Percentiles rank a stretch among this genome's conserved stretches.
These are phyloP conservation scores for Pseudogymnoascus pannorum DNA, from an alignment of 2,329 filamentous ascomycete species.

Conservation along the genomic window DNA sequence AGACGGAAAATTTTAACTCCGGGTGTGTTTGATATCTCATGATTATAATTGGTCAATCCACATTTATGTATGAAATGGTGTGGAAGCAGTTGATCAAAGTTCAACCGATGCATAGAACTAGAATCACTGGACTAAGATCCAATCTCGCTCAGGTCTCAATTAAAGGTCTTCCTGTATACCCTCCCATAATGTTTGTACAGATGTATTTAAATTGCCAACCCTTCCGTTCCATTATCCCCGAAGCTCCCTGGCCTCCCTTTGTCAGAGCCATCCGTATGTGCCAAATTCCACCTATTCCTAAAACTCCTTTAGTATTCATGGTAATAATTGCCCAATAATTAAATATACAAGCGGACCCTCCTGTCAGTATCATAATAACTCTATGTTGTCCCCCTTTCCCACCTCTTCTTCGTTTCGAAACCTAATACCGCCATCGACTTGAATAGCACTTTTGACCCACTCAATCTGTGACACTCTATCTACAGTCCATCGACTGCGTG, in stretches of 20 bases:
- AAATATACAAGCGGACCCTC: background rate
- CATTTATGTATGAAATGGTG: background rate
- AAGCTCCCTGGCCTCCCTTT: background rate
- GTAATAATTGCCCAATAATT: background rate
- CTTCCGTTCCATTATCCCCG: background rate
- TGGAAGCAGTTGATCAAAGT: background rate
- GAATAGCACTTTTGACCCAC: conserved; percentile 72
- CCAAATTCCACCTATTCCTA: background rate
- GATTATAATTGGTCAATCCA: conserved; percentile 2
- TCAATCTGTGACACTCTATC: conserved; percentile 62
- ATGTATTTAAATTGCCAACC: conserved; percentile 1
- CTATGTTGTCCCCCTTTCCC: background rate
- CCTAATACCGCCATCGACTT: conserved; percentile 54
- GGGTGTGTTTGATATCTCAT: background rate
- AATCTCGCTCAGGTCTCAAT: background rate
- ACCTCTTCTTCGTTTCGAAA: conserved; percentile 46
- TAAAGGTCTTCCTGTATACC: background rate
- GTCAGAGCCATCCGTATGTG: background rate
- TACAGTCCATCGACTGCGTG: conserved; percentile 68
- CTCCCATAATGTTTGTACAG: background rate
- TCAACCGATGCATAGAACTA: background rate
- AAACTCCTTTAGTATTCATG: conserved; percentile 4
- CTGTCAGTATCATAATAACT: conserved; percentile 8
- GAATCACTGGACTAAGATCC: background rate
- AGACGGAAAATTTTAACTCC: background rate